Evolutionary conservation across 441 rosid genomes (phyloP).

Genomic region (Pelargonium australe): DNA sequence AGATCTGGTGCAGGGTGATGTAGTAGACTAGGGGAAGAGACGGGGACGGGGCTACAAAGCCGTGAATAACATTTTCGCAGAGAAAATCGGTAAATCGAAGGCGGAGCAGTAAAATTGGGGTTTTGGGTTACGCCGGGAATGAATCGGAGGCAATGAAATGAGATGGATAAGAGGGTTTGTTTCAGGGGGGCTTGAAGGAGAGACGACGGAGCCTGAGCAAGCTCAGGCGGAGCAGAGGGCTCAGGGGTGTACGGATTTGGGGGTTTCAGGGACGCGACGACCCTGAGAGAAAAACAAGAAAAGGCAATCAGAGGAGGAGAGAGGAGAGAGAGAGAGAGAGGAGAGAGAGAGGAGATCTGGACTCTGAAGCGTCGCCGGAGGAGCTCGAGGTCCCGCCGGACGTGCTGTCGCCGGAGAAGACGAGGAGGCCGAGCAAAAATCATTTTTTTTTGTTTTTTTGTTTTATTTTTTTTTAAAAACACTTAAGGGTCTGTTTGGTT

Average conservation of each 20-base stretch:
- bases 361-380: too few species aligned
- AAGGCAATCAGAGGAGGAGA: too few species aligned
- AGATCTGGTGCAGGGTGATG: conserved; percentile 41
- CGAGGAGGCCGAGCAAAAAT: too few species aligned
- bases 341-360: too few species aligned
- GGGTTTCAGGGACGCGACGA: too few species aligned
- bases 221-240: conserved; percentile 3
- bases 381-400: too few species aligned
- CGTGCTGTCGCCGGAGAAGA: too few species aligned
- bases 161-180: background rate
- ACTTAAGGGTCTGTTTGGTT: too few species aligned
- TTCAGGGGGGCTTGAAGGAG: background rate
- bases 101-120: conserved; percentile 30
- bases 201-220: background rate
- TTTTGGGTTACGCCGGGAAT: conserved; percentile 15
- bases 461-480: too few species aligned
- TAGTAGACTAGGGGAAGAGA: conserved; percentile 28
- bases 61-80: conserved; percentile 33
- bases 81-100: conserved; percentile 27
- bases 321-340: too few species aligned
- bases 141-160: background rate
- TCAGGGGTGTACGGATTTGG: background rate
- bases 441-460: too few species aligned
- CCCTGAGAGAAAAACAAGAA: too few species aligned
- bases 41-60: conserved; percentile 29